Evolutionary conservation across 2,329 filamentous ascomycete genomes (phyloP).

Genomic region (Raffaelea albimanens): DNA sequence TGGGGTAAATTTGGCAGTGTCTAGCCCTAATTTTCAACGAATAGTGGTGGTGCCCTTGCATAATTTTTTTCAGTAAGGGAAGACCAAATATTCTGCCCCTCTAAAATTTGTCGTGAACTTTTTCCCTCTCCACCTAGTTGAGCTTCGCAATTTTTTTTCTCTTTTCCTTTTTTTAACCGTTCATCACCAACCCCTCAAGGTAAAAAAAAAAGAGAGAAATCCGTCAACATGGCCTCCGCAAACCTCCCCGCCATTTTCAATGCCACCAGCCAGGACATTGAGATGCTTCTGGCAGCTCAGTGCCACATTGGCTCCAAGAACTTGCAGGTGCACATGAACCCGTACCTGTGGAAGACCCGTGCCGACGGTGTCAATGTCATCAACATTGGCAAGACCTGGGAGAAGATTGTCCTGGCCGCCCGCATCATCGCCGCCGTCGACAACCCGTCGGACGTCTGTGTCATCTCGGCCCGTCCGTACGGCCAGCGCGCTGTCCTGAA

Average conservation of each 20-base stretch:
- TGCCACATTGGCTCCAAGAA: conserved; percentile 98
- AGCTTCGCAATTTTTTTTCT: not conserved
- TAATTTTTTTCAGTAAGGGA: conserved; percentile 1
- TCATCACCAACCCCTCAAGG: not conserved
- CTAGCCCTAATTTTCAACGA: conserved; percentile 9
- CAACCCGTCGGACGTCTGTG: conserved; percentile 98
- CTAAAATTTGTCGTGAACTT: conserved; percentile 8
- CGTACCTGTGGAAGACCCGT: conserved; percentile 99
- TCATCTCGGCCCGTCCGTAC: conserved; percentile 99
- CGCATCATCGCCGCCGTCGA: conserved; percentile 98
- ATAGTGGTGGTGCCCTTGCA: conserved; percentile 6
- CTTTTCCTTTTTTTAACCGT: not conserved
- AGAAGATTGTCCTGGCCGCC: conserved; percentile 98
- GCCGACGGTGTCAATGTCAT: conserved; percentile 97
- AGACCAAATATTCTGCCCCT: conserved; percentile 11
- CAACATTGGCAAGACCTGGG: conserved; percentile 99
- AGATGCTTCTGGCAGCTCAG: conserved; percentile 97
- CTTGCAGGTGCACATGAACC: conserved; percentile 85
- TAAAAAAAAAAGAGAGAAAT: conserved; percentile 15
- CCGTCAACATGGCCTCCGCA: conserved; percentile 81
- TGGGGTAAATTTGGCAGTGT: too few species aligned
- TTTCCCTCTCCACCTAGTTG: not conserved
- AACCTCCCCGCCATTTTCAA: conserved; percentile 95
- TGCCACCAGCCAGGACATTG: conserved; percentile 95
- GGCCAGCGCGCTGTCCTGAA: conserved; percentile 99